Base-by-base conservation (phyloP, 257 asterid genomes). In the Catharanthus roseus region DNA sequence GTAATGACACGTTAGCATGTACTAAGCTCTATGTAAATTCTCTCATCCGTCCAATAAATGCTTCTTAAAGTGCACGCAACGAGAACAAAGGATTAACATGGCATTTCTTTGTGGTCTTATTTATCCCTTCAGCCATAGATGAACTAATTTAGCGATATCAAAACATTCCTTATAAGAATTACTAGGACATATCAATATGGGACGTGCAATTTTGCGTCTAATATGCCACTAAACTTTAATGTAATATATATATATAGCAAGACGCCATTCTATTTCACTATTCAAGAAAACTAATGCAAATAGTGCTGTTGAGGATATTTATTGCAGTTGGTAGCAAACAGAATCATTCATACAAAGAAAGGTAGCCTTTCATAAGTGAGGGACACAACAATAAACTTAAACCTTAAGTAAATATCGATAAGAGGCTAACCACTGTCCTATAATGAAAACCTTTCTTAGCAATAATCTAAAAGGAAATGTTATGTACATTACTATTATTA, bases 401-500 rank as follows among this genome's bases (percentile, higher is more conserved):
- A 7, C 11, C 65, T 31, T 65, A 65, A 73, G 36, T 24, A 31
- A 71, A 38, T 53, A 3, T 31, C 54, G 38, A 65, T 41, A 6
- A n/a, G 77, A 73, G 12, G 47, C 36, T 29, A 50, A 73, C 68
- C 18, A 0, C 10, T 28, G 29, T 73, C 77, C 77, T 24, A 65
- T 19, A 19, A 53, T 42, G 72, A 54, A 73, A 58, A 15, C 38
- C 45, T 58, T 23, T 18, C n/a, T 53, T 44, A 64, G 41, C 71
- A 50, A 38, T 23, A 36, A 56, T 56, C 33, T 56, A 24, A 24
- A 58, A 58, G 65, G 65, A 58, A 34, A 58, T 13, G n/a, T 6
- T 28, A 29, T 12, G 50, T 28, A 24, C 15, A 34, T 6, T 36
- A 8, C 8, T 34, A 21, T 11, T 23, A 51, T 53, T 64, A 13